Evolutionary conservation across 2,329 filamentous ascomycete genomes (phyloP).

Genomic region (Capronia coronata): DNA sequence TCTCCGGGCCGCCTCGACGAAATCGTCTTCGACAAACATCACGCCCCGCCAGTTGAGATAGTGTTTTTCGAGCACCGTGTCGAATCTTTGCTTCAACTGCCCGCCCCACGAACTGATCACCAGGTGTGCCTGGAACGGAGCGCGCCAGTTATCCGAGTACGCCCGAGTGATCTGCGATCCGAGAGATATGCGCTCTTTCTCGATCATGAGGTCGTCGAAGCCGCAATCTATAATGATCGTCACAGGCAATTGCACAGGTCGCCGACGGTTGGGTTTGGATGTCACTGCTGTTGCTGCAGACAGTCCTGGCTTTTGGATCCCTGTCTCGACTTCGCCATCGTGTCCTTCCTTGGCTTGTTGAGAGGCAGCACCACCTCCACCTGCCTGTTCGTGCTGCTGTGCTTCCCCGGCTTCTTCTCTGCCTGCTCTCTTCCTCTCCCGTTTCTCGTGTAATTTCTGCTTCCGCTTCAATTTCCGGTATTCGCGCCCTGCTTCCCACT

Average conservation of each 20-base stretch:
- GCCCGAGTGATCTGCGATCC: conserved; percentile 75
- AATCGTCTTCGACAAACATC: conserved; percentile 66
- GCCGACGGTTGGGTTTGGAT: conserved; percentile 26
- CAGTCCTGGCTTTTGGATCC: conserved; percentile 22
- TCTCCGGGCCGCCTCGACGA: conserved; percentile 59
- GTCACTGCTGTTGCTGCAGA: conserved; percentile 22
- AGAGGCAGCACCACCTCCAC: too few species aligned
- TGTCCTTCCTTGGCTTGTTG: too few species aligned
- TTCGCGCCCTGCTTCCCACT: conserved; percentile 68
- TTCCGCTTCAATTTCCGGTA: conserved; percentile 53
- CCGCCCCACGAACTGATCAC: conserved; percentile 73
- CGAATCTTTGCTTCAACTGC: conserved; percentile 71
- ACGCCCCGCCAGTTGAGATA: conserved; percentile 76
- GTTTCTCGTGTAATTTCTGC: conserved; percentile 50
- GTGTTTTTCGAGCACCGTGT: conserved; percentile 63
- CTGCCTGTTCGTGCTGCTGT: too few species aligned
- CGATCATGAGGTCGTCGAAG: conserved; percentile 84
- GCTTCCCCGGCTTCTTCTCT: conserved; percentile 30
- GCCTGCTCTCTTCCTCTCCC: conserved; percentile 43
- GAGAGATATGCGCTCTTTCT: conserved; percentile 77
- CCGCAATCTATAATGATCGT: conserved; percentile 83
- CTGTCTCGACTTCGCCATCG: too few species aligned
- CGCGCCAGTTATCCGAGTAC: conserved; percentile 78
- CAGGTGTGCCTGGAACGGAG: conserved; percentile 63
- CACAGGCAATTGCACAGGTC: conserved; percentile 60